Percentiles rank a stretch among this genome's conserved stretches.
Evolutionary conservation across 225 moss, liverwort and hornwort genomes (phyloP).

Genomic region (Physcomitrium patens): DNA sequence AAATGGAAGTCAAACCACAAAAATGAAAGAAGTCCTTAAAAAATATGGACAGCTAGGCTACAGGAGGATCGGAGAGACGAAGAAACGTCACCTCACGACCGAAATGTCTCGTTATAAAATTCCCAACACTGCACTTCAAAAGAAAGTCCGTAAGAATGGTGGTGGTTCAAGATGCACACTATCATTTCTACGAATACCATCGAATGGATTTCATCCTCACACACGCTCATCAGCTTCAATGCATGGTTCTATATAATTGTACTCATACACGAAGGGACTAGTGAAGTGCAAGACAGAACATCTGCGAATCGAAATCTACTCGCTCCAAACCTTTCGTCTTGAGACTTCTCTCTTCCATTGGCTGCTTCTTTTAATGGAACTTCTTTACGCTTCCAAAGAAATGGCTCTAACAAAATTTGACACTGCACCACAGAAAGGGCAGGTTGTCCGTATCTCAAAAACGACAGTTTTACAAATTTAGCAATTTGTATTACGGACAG

Average conservation of each 20-base stretch:
- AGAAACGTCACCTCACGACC: conserved; percentile 75
- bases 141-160: conserved; percentile 24
- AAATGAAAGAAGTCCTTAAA: conserved; percentile 14
- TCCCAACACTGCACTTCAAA: conserved; percentile 68
- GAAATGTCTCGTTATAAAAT: conserved; percentile 78
- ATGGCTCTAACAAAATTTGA: conserved; percentile 75
- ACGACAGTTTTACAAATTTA: conserved; percentile 4
- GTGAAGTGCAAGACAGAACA: conserved; percentile 16
- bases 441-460: conserved; percentile 20
- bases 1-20: conserved; percentile 12
- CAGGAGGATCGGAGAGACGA: conserved; percentile 28
- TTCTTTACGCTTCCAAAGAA: conserved; percentile 78
- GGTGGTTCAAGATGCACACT: not conserved
- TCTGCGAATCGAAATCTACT: conserved; percentile 17
- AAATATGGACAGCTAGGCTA: conserved; percentile 19
- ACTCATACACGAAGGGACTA: conserved; percentile 7
- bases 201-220: not conserved
- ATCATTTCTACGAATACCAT: conserved; percentile 4
- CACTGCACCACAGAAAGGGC: conserved; percentile 46
- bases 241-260: not conserved
- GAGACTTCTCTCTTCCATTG: conserved; percentile 28
- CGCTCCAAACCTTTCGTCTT: conserved; percentile 62
- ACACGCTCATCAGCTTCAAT: conserved; percentile 1
- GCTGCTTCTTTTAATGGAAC: conserved; percentile 31
- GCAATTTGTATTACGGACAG: not conserved